Evolutionary conservation across 2,329 filamentous ascomycete species (phyloP).

Genomic region (Cyclaneusma minus): DNA sequence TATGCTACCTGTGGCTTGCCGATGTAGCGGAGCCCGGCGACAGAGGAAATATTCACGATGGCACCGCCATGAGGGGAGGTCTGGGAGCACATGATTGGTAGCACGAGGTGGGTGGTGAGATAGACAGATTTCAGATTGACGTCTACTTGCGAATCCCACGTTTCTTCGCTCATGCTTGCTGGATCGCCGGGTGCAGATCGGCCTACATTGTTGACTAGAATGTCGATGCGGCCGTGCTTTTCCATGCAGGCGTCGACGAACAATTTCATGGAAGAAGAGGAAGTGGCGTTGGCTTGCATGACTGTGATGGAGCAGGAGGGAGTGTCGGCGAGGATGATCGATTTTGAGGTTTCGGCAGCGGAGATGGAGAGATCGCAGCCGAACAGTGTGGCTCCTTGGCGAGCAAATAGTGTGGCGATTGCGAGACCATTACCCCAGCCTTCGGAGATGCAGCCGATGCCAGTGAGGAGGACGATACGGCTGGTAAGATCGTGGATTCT

Average conservation of each 20-base stretch:
- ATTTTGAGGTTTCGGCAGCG: conserved; percentile 23
- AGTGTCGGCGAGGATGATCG: conserved; percentile 21
- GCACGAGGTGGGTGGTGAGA: conserved; percentile 31
- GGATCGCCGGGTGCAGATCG: conserved; percentile 35
- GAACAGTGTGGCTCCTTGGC: conserved; percentile 31
- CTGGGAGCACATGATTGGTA: conserved; percentile 38
- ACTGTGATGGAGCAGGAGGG: conserved; percentile 25
- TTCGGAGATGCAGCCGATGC: conserved; percentile 25
- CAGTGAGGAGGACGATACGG: conserved; percentile 29
- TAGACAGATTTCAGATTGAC: conserved; percentile 42
- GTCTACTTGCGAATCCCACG: conserved; percentile 36
- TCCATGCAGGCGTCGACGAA: conserved; percentile 35
- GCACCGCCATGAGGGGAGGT: conserved; percentile 21
- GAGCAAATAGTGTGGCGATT: conserved; percentile 29
- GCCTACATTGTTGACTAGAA: conserved; percentile 46
- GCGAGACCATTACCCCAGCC: conserved; percentile 36
- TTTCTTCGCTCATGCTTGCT: conserved; percentile 28
- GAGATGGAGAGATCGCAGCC: conserved; percentile 31
- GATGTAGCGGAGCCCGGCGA: conserved; percentile 36
- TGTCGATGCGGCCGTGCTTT: conserved; percentile 39
- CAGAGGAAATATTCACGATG: conserved; percentile 31
- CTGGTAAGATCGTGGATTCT: conserved; percentile 24
- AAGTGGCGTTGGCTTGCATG: conserved; percentile 34
- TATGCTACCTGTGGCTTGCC: conserved; percentile 37
- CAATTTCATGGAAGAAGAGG: conserved; percentile 30